Base-by-base conservation (phyloP, 2,329 filamentous ascomycete species). In the Zasmidium citrigriseum region DNA sequence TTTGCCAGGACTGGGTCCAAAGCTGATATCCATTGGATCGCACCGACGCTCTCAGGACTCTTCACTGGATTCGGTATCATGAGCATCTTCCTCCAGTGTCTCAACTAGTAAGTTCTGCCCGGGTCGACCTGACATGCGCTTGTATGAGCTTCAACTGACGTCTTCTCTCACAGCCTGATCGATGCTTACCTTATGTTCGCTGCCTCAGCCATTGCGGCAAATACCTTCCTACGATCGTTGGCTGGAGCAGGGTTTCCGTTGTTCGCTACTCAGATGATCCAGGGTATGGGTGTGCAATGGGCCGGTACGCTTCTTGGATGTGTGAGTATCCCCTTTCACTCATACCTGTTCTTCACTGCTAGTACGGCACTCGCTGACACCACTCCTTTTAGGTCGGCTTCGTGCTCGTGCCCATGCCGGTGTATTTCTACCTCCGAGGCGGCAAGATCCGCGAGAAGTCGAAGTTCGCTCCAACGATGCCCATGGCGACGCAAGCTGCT, bases 151-250 rank as follows among this genome's bases (percentile, higher is more conserved):
- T 4, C 14, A 4, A 41, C 18, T 41, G 34, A 41, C 7, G 7
- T n/a, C 18, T 41, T 41, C 7, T n/a, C 5, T n/a, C n/a, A n/a
- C 34, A 41, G 34, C 61, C 70, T 76, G 10, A 74, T 85, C 23
- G 81, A 84, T 46, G 80, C 82, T 0, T 86, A 86, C 63, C 75
- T 86, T n/a, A 83, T 84, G 73, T 76, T 80, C 51, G 75, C 75
- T 7, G 66, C 67, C 1, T 68, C 66, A 10, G 66, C 69, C 1
- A 67, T 72, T 10, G 75, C 75, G 1, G 75, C 71, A 2, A 77
- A 77, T 55, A 73, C 72, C 38, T 65, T 72, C 49, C 71, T 78
- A 67, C 74, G 80, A n/a, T 78, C 75, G 16, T 67, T 82, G 29
- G 78, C 78, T 25, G 81, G 79, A 22, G 80, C 78, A 14, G 74